Percentiles rank a stretch among this genome's conserved stretches.
Evolutionary conservation across 345 rosid genomes (phyloP).

Genomic region (Raphanus sativus): DNA sequence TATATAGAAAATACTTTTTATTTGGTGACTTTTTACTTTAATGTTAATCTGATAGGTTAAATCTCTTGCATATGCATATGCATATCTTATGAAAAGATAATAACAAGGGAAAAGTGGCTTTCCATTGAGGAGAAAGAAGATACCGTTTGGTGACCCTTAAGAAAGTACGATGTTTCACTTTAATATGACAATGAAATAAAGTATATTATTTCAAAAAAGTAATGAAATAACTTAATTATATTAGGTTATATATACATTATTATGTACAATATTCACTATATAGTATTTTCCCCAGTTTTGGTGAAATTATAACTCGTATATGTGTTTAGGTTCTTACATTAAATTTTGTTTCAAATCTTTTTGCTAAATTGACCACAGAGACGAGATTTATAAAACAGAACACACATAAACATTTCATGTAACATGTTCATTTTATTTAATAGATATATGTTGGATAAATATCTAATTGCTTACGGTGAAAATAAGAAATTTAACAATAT

Average conservation of each 20-base stretch:
- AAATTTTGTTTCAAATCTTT: not conserved
- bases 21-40: not conserved
- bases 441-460: not conserved
- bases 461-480: not conserved
- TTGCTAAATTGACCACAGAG: not conserved
- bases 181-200: slow-evolving; percentile 31
- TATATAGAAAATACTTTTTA: not conserved
- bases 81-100: slow-evolving; percentile 2
- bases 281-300: not conserved
- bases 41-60: slow-evolving; percentile 8
- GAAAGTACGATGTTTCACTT: slow-evolving; percentile 28
- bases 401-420: not conserved
- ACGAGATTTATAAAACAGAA: not conserved
- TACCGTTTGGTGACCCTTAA: slow-evolving; percentile 4
- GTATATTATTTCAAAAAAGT: not conserved
- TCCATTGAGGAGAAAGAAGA: slow-evolving; percentile 15
- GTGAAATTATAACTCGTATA: not conserved
- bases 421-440: not conserved
- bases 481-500: not conserved
- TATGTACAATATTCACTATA: not conserved
- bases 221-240: not conserved
- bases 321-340: not conserved
- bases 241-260: not conserved
- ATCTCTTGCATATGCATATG: not conserved
- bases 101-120: slow-evolving; percentile 13